These are phyloP conservation scores for Clonostachys sp. DNA, from an alignment of 2,329 filamentous ascomycete genomes.

Conservation along the genomic window DNA sequence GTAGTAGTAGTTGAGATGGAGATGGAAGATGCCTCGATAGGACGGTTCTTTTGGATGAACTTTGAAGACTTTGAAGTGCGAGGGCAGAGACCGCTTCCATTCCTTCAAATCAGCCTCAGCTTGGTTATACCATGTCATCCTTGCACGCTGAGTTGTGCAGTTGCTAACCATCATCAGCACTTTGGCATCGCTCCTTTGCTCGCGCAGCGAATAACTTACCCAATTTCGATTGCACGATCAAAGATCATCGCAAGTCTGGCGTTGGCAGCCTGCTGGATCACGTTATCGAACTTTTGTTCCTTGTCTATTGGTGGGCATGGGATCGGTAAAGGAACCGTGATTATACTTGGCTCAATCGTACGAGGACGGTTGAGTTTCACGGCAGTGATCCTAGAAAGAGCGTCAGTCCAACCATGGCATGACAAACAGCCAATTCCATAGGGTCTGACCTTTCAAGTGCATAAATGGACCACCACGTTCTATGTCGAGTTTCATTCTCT, in stretches of 20 bases:
- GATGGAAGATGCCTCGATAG: slow-evolving; percentile 24
- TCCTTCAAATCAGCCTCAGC: slow-evolving; percentile 15
- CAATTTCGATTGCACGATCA: slow-evolving; percentile 17
- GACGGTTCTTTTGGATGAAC: slow-evolving; percentile 15
- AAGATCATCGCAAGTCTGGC: slow-evolving; percentile 18
- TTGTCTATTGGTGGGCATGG: slow-evolving; percentile 9
- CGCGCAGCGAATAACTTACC: slow-evolving; percentile 5
- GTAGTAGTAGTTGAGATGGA: slow-evolving; percentile 28
- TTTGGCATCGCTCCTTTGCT: neutral
- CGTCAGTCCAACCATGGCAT: neutral
- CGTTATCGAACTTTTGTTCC: slow-evolving; percentile 20
- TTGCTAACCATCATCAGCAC: neutral
- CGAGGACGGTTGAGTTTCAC: slow-evolving; percentile 16
- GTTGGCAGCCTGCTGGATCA: slow-evolving; percentile 23
- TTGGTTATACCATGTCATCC: too few species aligned
- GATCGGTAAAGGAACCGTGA: slow-evolving; percentile 11
- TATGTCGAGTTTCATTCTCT: slow-evolving; percentile 12
- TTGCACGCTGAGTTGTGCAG: neutral
- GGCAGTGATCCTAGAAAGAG: slow-evolving; percentile 8
- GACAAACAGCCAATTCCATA: neutral
- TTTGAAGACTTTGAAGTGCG: slow-evolving; percentile 14
- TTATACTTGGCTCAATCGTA: slow-evolving; percentile 11
- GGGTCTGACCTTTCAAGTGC: slow-evolving; percentile 16
- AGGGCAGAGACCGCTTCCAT: slow-evolving; percentile 22
- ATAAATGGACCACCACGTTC: slow-evolving; percentile 22